Evolutionary conservation across 1,284 basidiomycete species (phyloP).

Genomic region (Gomphus bonarii): DNA sequence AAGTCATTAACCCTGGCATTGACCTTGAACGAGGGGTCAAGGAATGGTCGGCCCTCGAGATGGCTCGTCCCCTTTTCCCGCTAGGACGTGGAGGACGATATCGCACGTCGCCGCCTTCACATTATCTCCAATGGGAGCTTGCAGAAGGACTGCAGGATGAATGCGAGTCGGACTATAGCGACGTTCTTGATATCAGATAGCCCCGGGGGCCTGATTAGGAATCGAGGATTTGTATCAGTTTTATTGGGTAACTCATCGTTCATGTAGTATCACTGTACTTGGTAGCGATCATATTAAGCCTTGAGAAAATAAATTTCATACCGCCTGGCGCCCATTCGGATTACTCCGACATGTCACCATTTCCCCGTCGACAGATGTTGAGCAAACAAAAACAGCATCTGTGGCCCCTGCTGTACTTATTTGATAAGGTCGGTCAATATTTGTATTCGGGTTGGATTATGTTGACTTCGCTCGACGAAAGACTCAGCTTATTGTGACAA

Average conservation of each 20-base stretch:
- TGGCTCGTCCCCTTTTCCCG: constrained; percentile 1
- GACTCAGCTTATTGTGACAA: constrained; percentile 43
- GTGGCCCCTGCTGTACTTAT: background rate
- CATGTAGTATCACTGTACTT: background rate
- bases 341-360: too few relatives aligned
- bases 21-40: constrained; percentile 2
- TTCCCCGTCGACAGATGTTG: too few relatives aligned
- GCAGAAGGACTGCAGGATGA: background rate
- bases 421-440: background rate
- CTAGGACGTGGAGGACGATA: constrained; percentile 1
- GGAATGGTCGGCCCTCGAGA: constrained; percentile 5
- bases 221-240: background rate
- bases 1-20: background rate
- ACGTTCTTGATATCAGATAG: background rate
- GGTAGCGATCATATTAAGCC: background rate
- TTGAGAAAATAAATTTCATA: background rate
- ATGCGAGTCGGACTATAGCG: background rate
- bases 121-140: background rate
- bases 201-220: background rate
- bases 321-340: too few relatives aligned
- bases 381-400: too few relatives aligned
- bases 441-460: background rate
- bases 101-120: background rate
- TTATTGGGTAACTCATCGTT: background rate
- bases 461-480: constrained; percentile 7